Evolutionary conservation across 345 rosid species (phyloP), one percentile per base, ranked within the genome.

Genomic region (Capsella bursapastoris): DNA sequence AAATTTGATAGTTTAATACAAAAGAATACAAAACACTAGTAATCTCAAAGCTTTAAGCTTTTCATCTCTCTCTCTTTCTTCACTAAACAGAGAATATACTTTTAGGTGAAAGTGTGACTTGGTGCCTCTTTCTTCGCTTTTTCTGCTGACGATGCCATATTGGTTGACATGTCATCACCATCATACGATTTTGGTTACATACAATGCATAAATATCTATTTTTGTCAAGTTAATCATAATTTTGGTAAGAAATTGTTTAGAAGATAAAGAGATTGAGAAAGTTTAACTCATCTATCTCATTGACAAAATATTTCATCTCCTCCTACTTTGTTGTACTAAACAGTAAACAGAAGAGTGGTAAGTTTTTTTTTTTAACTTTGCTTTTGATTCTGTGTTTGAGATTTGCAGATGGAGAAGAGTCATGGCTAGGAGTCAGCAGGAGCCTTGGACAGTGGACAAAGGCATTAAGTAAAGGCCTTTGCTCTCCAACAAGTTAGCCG

Each of bases 401-500:
- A 44, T 27, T 43, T 62, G 66, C 37, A 62, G 25, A 27, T 40
- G 48, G 44, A 49, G 12, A 38, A 38, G 41, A 38, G 41, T 3
- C 41, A 38, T 38, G 10, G 41, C 10, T 9, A 62, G 8, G 22
- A n/a, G 83, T 84, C 79, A 59, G 48, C 22, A 44, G 52, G 69
- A 76, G 58, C 75, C 80, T 49, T 78, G 76, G 16, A 71, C 69
- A 58, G 80, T 66, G 52, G 84, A 53, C 68, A 77, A 60, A 4
- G 86, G 90, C 83, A 79, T 74, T 38, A 86, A 68, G 72, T 71
- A 74, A 66, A 86, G 81, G 50, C 92, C 92, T 64, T 63, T 84
- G 66, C 82, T 84, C 79, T 81, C 83, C 69, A 88, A 75, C 64
- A 88, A 79, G 53, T 68, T 73, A 61, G 74, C 70, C 18, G 88